phyloP scores from a whole-genome alignment of 1,284 basidiomycete genomes.

The Xanthoconium separans region DNA sequence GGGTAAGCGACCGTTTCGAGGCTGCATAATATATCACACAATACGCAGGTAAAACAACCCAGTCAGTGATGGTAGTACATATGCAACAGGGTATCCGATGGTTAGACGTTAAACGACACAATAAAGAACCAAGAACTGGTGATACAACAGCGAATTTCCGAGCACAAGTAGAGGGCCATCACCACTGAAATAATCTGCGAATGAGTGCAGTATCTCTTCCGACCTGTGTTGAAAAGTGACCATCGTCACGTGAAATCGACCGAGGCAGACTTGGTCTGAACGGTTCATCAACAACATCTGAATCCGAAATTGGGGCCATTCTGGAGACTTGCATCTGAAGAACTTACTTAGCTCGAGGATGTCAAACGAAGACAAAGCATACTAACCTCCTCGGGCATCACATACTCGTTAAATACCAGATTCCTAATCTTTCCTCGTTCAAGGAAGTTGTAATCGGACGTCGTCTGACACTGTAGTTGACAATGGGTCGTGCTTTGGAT shows the following conservation, averaged over 20 bases:
- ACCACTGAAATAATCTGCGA: conserved; percentile 36
- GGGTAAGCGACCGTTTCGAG: not conserved
- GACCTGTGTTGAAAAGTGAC: conserved; percentile 26
- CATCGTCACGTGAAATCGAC: conserved; percentile 32
- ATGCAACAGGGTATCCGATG: conserved; percentile 39
- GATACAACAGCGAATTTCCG: conserved; percentile 30
- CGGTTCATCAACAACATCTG: conserved; percentile 41
- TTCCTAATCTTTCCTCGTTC: conserved; percentile 51
- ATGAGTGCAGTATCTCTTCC: conserved; percentile 35
- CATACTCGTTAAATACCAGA: conserved; percentile 47
- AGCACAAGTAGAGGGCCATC: conserved; percentile 20
- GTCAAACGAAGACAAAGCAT: not conserved
- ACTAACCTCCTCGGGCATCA: conserved; percentile 68
- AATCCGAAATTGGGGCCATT: conserved; percentile 47
- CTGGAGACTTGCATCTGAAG: conserved; percentile 58
- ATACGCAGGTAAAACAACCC: conserved; percentile 23
- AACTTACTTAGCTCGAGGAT: conserved; percentile 5
- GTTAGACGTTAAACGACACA: conserved; percentile 27
- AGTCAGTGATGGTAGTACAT: conserved; percentile 36
- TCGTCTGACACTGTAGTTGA: conserved; percentile 66
- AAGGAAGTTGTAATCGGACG: conserved; percentile 56
- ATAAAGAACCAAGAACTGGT: conserved; percentile 30
- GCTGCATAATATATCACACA: conserved; percentile 29
- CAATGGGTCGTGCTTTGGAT: conserved; percentile 67
- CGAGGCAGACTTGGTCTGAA: conserved; percentile 34